These are phyloP conservation scores for Boletellus deceptivus DNA, from an alignment of 1,284 basidiomycete genomes.

Conservation along the genomic window DNA sequence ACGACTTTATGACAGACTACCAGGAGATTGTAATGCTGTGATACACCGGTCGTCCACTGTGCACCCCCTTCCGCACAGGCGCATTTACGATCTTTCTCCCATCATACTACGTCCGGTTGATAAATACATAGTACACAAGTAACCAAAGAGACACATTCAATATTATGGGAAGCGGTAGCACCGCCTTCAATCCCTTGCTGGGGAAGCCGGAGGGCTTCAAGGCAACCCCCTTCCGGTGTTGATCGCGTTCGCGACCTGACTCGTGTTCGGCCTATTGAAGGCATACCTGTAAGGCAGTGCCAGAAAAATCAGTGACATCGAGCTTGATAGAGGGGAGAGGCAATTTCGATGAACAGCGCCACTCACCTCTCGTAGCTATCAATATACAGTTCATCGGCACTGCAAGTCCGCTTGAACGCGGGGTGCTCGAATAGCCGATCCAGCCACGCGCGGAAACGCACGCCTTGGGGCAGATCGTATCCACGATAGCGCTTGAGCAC, in stretches of 20 bases:
- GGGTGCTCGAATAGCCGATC: constrained; percentile 58
- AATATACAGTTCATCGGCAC: constrained; percentile 68
- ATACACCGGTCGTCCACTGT: not conserved
- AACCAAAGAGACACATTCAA: too few species aligned
- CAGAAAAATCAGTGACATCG: not conserved
- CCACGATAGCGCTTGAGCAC: constrained; percentile 71
- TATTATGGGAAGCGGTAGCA: too few species aligned
- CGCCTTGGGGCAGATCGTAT: constrained; percentile 52
- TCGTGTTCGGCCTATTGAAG: constrained; percentile 70
- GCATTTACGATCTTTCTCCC: too few species aligned
- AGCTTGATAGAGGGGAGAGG: not conserved
- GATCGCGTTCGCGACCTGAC: constrained; percentile 69
- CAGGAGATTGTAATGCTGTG: not conserved
- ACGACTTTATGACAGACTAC: not conserved
- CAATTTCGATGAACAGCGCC: too few species aligned
- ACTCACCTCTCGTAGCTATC: constrained; percentile 72
- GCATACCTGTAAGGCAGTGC: constrained; percentile 50
- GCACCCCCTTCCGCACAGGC: too few species aligned
- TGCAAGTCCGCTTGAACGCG: constrained; percentile 67
- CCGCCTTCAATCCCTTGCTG: too few species aligned
- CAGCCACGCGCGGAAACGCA: constrained; percentile 53
- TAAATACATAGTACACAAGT: too few species aligned
- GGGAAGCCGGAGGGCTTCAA: constrained; percentile 37
- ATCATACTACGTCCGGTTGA: too few species aligned
- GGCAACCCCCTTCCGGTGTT: constrained; percentile 61